Base-by-base conservation (phyloP, 2,329 filamentous ascomycete species). In the Waltergamsia citrina region DNA sequence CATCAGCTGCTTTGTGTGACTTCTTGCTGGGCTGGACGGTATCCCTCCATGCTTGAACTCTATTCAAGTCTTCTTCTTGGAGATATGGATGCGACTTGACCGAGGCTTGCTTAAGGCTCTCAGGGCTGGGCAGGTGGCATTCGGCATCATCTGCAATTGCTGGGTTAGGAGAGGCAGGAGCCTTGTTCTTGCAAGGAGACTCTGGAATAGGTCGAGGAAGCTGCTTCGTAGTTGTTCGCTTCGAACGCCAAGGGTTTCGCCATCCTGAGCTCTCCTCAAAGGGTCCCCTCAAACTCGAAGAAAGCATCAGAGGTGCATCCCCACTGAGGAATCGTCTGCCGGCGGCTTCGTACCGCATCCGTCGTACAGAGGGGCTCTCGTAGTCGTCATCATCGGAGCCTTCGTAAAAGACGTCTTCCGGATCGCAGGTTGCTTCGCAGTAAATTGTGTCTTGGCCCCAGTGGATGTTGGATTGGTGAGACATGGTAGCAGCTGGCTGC, bases 241-340 rank as follows among this genome's bases (percentile, higher is more conserved):
- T 20, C 21, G 61, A 58, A 27, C 52, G 47, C 71, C 71, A 74
- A 11, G 71, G 71, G 40, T 74, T 72, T 21, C 50, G 45, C 70
- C 70, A 75, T 16, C 65, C 65, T 3, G 53, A 60, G 26, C 55
- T 47, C 35, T 45, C 51, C 29, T 67, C 62, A 42, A 84, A 81
- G 0, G 80, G 81, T 1, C 80, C 81, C 38, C 58, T 65, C 4
- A 85, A 58, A 6, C 58, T 54, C 6, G 80, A 71, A 10, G 81
- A 80, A 4, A 78, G 50, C 3, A 87, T 61, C 17, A 69, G 47
- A 0, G 79, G 67, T 3, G 63, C 48, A 20, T 64, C 56, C 1
- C 80, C 81, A 6, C 62, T 54, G 24, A 83, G 56, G 43, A 71
- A 84, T 22, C 65, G 63, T 21, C 64, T 56, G 2, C 74, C 80